phyloP scores from a whole-genome alignment of 192 early-diverging fungal species.

The Mycoemilia scoparia region DNA sequence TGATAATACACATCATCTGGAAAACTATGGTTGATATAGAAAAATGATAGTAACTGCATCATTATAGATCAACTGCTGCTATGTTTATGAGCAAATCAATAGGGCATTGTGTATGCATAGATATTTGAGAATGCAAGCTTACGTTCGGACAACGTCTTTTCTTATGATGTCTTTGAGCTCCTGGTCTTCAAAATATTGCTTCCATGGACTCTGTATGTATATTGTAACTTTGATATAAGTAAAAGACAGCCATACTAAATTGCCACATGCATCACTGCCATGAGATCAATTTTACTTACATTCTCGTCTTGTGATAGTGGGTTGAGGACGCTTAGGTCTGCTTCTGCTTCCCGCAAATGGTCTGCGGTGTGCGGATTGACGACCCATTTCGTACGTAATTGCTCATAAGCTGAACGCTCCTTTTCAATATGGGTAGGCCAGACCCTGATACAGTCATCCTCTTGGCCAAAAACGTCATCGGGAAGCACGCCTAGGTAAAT shows the following conservation, averaged over 20 bases:
- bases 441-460: conserved; percentile 6
- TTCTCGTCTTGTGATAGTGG: conserved; percentile 72
- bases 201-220: conserved; percentile 94
- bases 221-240: conserved; percentile 16
- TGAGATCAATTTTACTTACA: background rate
- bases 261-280: background rate
- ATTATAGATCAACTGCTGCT: background rate
- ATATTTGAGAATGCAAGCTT: too few species aligned
- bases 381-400: conserved; percentile 6
- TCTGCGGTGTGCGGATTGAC: conserved; percentile 14
- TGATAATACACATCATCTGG: conserved; percentile 78
- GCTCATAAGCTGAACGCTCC: conserved; percentile 17
- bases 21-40: too few species aligned
- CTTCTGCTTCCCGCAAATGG: conserved; percentile 1
- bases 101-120: conserved; percentile 19
- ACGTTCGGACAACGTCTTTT: conserved; percentile 84
- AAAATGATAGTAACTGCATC: conserved; percentile 2
- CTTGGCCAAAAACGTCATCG: conserved; percentile 13
- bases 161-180: conserved; percentile 68
- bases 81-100: background rate
- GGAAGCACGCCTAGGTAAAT: conserved; percentile 17
- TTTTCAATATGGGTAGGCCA: conserved; percentile 8
- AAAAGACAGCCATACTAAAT: conserved; percentile 3
- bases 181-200: conserved; percentile 73
- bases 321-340: conserved; percentile 57